These are phyloP conservation scores for Malus orientalis DNA, from an alignment of 306 rosid species.

Conservation along the genomic window DNA sequence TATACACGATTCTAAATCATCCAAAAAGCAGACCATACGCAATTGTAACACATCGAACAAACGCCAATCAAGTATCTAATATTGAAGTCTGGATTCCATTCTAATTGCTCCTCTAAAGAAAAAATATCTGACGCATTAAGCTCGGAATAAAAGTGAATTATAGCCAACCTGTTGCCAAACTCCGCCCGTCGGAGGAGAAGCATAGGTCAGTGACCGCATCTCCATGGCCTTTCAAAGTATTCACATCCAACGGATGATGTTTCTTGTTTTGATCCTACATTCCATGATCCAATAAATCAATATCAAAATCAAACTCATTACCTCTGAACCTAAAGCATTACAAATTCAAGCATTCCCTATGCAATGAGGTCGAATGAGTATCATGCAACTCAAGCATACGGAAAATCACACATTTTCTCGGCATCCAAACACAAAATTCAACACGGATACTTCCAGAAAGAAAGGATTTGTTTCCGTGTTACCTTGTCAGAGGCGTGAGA, in stretches of 20 bases:
- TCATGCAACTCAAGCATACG: background rate
- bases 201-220: slow-evolving; percentile 76
- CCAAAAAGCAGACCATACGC: background rate
- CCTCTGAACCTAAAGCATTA: background rate
- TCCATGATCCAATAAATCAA: slow-evolving; percentile 14
- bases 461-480: background rate
- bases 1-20: background rate
- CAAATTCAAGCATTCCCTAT: background rate
- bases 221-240: slow-evolving; percentile 94
- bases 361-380: background rate
- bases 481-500: slow-evolving; percentile 77
- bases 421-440: slow-evolving; percentile 6
- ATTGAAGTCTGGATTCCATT: background rate
- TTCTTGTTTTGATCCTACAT: slow-evolving; percentile 80
- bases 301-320: background rate
- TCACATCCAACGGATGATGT: slow-evolving; percentile 94
- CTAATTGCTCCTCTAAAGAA: background rate
- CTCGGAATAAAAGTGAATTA: background rate
- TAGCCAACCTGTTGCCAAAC: slow-evolving; percentile 67
- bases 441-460: background rate
- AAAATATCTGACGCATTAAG: background rate
- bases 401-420: background rate
- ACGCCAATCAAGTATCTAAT: background rate
- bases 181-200: slow-evolving; percentile 69
- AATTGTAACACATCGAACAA: background rate